Conservation (phyloP, 2,329 filamentous ascomycete genomes). For the Karstenula rhodostoma region DNA sequence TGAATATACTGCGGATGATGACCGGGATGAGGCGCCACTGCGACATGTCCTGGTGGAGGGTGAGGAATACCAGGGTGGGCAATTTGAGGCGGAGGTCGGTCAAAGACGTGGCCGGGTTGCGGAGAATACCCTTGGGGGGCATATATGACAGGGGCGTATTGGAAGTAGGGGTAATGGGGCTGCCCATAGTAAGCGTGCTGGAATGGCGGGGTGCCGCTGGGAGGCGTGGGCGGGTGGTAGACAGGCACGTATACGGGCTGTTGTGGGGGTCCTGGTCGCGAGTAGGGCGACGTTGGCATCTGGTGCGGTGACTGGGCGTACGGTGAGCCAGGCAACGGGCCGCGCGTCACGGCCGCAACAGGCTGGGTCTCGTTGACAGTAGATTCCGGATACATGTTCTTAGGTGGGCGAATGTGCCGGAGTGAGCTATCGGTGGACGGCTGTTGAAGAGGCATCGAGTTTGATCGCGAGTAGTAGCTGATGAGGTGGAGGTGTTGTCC, state of each 20-base stretch:
- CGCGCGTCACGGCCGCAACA: conserved; percentile 80
- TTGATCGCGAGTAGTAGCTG: conserved; percentile 90
- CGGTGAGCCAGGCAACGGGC: conserved; percentile 69
- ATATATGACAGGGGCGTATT: conserved; percentile 44
- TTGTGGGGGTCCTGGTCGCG: conserved; percentile 51
- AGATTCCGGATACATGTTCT: conserved; percentile 97
- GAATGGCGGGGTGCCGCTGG: conserved; percentile 53
- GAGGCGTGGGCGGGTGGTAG: conserved; percentile 52
- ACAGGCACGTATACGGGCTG: conserved; percentile 53
- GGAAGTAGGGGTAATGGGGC: conserved; percentile 42
- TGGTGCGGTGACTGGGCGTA: conserved; percentile 61
- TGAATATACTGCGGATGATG: conserved; percentile 46
- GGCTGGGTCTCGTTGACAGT: conserved; percentile 86
- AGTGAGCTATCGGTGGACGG: conserved; percentile 82
- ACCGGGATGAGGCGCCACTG: conserved; percentile 37
- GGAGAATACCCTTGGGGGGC: conserved; percentile 39
- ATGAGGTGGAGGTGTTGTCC: conserved; percentile 96
- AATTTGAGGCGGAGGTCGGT: conserved; percentile 46
- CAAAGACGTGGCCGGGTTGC: conserved; percentile 18
- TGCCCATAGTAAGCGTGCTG: conserved; percentile 50
- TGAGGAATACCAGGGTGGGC: conserved; percentile 43
- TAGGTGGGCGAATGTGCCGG: conserved; percentile 82
- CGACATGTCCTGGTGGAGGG: conserved; percentile 42
- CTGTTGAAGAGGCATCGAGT: conserved; percentile 77
- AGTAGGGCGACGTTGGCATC: conserved; percentile 63